phyloP scores from a whole-genome alignment of 1,284 basidiomycete species.

The Rhizopogon parksii region DNA sequence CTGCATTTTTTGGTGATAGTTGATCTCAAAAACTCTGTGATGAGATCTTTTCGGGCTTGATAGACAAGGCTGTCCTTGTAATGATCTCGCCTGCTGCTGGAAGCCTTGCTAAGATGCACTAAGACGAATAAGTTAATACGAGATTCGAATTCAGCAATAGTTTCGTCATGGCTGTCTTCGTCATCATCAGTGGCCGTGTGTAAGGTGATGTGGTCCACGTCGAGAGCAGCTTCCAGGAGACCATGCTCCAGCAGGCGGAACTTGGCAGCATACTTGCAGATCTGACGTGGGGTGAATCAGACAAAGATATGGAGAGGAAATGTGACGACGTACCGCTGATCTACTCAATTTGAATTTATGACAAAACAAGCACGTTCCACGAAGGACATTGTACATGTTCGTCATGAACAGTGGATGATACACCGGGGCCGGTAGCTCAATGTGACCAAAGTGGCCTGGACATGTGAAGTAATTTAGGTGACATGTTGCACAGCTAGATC shows the following conservation, averaged over 20 bases:
- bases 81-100: conserved; percentile 63
- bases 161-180: conserved; percentile 39
- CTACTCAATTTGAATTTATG: conserved; percentile 85
- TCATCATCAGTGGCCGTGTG: conserved; percentile 33
- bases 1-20: conserved; percentile 70
- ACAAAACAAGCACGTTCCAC: conserved; percentile 93
- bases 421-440: conserved; percentile 92
- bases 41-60: conserved; percentile 78
- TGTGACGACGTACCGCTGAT: conserved; percentile 53
- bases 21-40: conserved; percentile 77
- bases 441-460: conserved; percentile 99
- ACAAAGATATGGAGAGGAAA: conserved; percentile 8
- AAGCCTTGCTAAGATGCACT: conserved; percentile 53
- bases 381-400: conserved; percentile 84
- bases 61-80: conserved; percentile 90
- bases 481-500: conserved; percentile 87
- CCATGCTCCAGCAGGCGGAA: conserved; percentile 89
- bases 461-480: conserved; percentile 88
- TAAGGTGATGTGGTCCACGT: conserved; percentile 59
- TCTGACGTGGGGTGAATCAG: conserved; percentile 34
- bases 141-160: conserved; percentile 58
- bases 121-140: conserved; percentile 73
- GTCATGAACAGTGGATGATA: conserved; percentile 97
- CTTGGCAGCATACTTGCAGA: conserved; percentile 81
- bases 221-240: conserved; percentile 76